phyloP scores from a whole-genome alignment of 345 rosid genomes.

The Dimocarpus longan region DNA sequence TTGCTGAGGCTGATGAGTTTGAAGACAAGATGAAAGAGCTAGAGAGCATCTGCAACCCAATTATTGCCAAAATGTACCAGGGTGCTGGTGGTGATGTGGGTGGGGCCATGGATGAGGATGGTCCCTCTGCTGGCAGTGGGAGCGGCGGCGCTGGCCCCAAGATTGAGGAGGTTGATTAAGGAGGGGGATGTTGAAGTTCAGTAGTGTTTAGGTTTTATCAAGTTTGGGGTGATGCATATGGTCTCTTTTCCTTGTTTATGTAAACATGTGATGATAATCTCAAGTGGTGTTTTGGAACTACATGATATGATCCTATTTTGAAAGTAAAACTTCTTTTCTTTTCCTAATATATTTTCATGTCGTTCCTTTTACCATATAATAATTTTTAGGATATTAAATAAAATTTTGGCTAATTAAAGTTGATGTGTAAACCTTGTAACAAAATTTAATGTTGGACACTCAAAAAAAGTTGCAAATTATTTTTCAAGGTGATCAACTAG shows the following conservation, averaged over 20 bases:
- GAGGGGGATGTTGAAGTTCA: neutral
- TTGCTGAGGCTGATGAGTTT: slow-evolving; percentile 50
- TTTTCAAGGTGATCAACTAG: too few relatives aligned
- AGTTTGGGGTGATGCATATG: neutral
- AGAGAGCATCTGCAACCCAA: slow-evolving; percentile 47
- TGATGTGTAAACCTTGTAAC: neutral
- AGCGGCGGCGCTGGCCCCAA: slow-evolving; percentile 55
- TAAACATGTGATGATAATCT: neutral
- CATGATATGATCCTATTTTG: neutral
- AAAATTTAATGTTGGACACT: neutral
- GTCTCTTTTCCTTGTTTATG: neutral
- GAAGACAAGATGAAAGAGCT: slow-evolving; percentile 56
- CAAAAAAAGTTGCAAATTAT: neutral
- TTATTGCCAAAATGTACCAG: slow-evolving; percentile 48
- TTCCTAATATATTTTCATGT: too few relatives aligned
- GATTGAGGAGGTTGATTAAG: slow-evolving; percentile 65
- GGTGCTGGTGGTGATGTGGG: slow-evolving; percentile 36
- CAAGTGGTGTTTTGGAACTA: neutral
- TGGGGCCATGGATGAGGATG: slow-evolving; percentile 22
- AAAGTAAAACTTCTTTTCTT: neutral
- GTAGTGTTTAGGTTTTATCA: neutral
- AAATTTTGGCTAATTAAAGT: neutral
- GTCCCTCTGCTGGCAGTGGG: slow-evolving; percentile 28
- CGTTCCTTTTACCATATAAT: neutral
- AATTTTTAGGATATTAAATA: neutral